Evolutionary conservation across 2,329 filamentous ascomycete genomes (phyloP), one percentile per base, ranked within the genome.

Genomic region (Penicillium sp.): DNA sequence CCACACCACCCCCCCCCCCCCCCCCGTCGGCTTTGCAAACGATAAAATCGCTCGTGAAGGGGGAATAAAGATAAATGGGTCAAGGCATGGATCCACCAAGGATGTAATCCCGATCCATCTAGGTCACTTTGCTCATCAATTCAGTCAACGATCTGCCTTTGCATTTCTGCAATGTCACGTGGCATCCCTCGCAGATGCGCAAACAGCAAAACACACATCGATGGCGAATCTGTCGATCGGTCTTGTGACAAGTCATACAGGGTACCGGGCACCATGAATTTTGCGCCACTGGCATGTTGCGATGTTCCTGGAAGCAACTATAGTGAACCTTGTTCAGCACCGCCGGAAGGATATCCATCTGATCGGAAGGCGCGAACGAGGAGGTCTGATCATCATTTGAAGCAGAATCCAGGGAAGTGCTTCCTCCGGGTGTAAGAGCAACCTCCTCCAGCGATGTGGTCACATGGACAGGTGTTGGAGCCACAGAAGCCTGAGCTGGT

Each of bases 221-320:
- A 50, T 67, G 63, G 8, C 69, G 61, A 18, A 65, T 56, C 49
- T 71, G 63, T 3, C 59, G 62, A 45, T 72, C 68, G 9, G 62
- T 59, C 43, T 68, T 67, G 33, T 65, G 64, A 50, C 71, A 73
- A 4, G 68, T 65, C 69, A 73, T 72, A 55, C 71, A 73, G 8
- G 69, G 70, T 32, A 71, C 57, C 4, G 70, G 59, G 52, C 68
- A 66, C 64, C 67, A 67, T 45, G 59, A 53, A 49, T 73, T 73
- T 39, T 60, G 61, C n/a, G 65, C 58, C 2, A 55, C 46, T 1
- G 58, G 59, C 63, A 73, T 70, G 0, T 56, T 54, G 9, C 62
- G 59, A 43, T 73, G 71, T 5, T 63, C 60, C 48, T 71, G 68
- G 50, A 67, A 73, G 53, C 71, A 73, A 28, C 55, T 49, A 46